Evolutionary conservation across 1,284 basidiomycete species (phyloP).

Genomic region (Ganoderma leucocontextum): DNA sequence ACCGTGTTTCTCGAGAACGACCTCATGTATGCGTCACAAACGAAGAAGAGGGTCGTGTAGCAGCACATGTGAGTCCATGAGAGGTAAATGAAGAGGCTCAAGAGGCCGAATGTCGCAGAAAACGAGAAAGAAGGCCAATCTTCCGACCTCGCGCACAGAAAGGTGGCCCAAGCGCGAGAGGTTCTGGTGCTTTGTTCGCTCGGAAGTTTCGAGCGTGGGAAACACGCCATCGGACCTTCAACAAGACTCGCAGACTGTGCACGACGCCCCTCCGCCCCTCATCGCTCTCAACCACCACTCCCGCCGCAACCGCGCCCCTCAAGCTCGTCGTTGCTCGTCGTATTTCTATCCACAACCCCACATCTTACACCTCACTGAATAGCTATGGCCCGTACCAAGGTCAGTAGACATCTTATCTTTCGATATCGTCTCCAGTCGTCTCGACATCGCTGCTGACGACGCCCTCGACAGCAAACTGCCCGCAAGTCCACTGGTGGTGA

Average conservation of each 20-base stretch:
- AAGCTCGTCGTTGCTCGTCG: slow-evolving; percentile 31
- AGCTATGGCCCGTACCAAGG: slow-evolving; percentile 81
- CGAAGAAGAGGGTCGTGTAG: not conserved
- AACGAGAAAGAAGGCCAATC: slow-evolving; percentile 26
- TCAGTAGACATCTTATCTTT: slow-evolving; percentile 41
- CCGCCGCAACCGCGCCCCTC: slow-evolving; percentile 43
- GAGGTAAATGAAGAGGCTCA: not conserved
- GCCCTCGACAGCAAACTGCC: slow-evolving; percentile 72
- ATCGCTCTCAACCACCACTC: slow-evolving; percentile 49
- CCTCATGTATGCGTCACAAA: not conserved
- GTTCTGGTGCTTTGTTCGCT: slow-evolving; percentile 35
- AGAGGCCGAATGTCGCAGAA: slow-evolving; percentile 16
- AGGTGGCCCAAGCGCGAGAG: slow-evolving; percentile 37
- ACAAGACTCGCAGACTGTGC: slow-evolving; percentile 37
- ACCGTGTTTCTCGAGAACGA: not conserved
- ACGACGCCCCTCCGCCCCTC: slow-evolving; percentile 36
- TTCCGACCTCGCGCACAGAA: slow-evolving; percentile 34
- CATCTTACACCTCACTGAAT: slow-evolving; percentile 37
- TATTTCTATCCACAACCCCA: slow-evolving; percentile 36
- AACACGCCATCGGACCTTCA: slow-evolving; percentile 42
- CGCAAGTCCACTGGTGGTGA: slow-evolving; percentile 85
- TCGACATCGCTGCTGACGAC: slow-evolving; percentile 44
- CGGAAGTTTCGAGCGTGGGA: slow-evolving; percentile 43
- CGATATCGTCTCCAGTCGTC: slow-evolving; percentile 31
- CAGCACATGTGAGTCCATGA: not conserved